Percentiles rank a stretch among this genome's conserved stretches.
Evolutionary conservation across 352 stramenopile genomes (phyloP).

Genomic region (Globisporangium takayamanum): DNA sequence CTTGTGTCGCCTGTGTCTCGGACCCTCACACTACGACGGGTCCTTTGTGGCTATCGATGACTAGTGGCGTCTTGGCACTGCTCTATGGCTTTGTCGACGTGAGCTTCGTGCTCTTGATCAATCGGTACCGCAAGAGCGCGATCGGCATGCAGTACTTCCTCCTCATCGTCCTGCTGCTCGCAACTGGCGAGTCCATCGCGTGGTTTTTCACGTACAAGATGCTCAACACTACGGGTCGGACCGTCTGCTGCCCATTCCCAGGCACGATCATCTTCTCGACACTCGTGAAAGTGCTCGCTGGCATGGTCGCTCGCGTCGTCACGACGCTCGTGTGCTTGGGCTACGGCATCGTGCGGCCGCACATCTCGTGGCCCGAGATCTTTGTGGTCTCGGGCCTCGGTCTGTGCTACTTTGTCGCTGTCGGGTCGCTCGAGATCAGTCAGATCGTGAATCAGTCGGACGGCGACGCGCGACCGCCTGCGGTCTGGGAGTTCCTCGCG

Average conservation of each 20-base stretch:
- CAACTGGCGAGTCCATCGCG: slow-evolving; percentile 57
- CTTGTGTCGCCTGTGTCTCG: background rate
- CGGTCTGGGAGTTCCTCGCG: slow-evolving; percentile 73
- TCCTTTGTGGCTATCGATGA: slow-evolving; percentile 9
- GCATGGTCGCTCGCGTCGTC: slow-evolving; percentile 67
- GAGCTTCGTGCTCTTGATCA: slow-evolving; percentile 67
- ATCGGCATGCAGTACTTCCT: slow-evolving; percentile 83
- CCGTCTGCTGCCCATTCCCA: slow-evolving; percentile 75
- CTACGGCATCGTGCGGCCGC: slow-evolving; percentile 72
- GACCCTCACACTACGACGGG: background rate
- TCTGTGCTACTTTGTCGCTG: slow-evolving; percentile 77
- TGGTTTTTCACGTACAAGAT: slow-evolving; percentile 80
- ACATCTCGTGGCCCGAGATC: slow-evolving; percentile 67
- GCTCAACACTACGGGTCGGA: slow-evolving; percentile 64
- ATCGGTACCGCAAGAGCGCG: slow-evolving; percentile 57
- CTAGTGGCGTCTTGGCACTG: slow-evolving; percentile 57
- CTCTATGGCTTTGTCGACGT: slow-evolving; percentile 66
- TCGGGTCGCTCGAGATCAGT: slow-evolving; percentile 69
- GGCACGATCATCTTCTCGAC: slow-evolving; percentile 62
- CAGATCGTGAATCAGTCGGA: slow-evolving; percentile 77
- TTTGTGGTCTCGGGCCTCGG: slow-evolving; percentile 69
- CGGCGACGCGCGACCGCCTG: slow-evolving; percentile 49
- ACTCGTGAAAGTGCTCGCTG: slow-evolving; percentile 59
- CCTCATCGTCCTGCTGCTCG: slow-evolving; percentile 66
- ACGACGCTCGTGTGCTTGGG: slow-evolving; percentile 76